Conservation (phyloP, 2,329 filamentous ascomycete genomes). For the Pseudophaeomoniella oleicola region DNA sequence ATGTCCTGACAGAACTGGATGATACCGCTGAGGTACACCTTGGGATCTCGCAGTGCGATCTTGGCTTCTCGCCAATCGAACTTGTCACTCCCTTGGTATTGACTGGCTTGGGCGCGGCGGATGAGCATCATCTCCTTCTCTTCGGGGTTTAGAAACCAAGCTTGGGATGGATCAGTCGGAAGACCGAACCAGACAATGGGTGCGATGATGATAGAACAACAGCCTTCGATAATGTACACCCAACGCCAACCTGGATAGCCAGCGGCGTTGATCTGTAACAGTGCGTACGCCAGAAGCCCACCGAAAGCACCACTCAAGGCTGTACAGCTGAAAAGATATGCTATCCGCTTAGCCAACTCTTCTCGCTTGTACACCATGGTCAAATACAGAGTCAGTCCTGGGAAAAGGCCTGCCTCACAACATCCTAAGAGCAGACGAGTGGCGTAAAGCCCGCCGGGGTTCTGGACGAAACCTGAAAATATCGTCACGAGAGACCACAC, state of each 20-base stretch:
- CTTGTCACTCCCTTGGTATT: constrained; percentile 35
- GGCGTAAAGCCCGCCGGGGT: constrained; percentile 25
- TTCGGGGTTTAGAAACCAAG: constrained; percentile 33
- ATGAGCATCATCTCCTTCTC: constrained; percentile 37
- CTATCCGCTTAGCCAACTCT: constrained; percentile 25
- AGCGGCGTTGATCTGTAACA: constrained; percentile 29
- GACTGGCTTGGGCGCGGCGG: constrained; percentile 27
- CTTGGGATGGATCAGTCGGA: constrained; percentile 31
- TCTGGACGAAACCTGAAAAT: constrained; percentile 30
- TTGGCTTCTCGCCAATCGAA: constrained; percentile 37
- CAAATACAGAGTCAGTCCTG: constrained; percentile 23
- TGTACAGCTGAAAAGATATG: constrained; percentile 24
- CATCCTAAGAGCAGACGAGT: constrained; percentile 23
- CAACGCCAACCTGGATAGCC: constrained; percentile 32
- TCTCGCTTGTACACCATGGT: constrained; percentile 26
- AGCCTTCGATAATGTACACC: constrained; percentile 37
- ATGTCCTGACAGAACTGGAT: constrained; percentile 40
- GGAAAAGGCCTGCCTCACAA: constrained; percentile 25
- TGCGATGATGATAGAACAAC: constrained; percentile 28
- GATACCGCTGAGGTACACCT: constrained; percentile 33
- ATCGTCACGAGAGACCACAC: constrained; percentile 36
- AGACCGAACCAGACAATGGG: constrained; percentile 31
- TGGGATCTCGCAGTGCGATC: constrained; percentile 34
- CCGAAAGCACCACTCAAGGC: constrained; percentile 25
- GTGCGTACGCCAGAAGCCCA: constrained; percentile 22